phyloP scores from a whole-genome alignment of 208 protist species.

The Trichomonas gallinae region DNA sequence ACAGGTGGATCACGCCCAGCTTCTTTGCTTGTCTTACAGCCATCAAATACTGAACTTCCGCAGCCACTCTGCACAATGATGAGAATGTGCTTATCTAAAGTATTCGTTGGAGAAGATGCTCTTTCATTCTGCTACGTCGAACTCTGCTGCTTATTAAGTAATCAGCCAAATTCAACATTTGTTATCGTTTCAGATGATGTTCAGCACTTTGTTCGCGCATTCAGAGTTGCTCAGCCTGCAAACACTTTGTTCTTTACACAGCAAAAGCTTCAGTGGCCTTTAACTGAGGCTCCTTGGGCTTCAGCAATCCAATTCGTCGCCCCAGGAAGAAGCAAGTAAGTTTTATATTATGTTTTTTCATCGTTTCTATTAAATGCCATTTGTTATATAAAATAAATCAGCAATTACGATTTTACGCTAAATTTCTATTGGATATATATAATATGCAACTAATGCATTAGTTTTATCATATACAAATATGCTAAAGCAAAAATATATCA shows the following conservation, averaged over 20 bases:
- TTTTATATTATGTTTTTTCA: too few relatives aligned
- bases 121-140: background rate
- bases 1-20: background rate
- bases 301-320: background rate
- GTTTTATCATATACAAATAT: too few relatives aligned
- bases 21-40: background rate
- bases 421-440: too few relatives aligned
- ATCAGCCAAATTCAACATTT: background rate
- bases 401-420: too few relatives aligned
- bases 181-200: background rate
- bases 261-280: background rate
- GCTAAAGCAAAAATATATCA: too few relatives aligned
- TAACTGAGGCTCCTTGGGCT: background rate
- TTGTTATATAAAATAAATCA: too few relatives aligned
- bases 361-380: too few relatives aligned
- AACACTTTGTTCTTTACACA: background rate
- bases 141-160: background rate
- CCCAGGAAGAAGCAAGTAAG: background rate
- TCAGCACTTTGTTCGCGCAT: background rate
- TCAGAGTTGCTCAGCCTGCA: background rate
- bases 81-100: background rate
- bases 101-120: constrained; percentile 13
- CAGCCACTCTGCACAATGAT: background rate
- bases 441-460: too few relatives aligned
- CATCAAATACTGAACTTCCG: background rate